Percentiles rank a stretch among this genome's conserved stretches.
Conservation (phyloP, 1,139 yeast species). For the Protomyces lactucae-debilis region DNA sequence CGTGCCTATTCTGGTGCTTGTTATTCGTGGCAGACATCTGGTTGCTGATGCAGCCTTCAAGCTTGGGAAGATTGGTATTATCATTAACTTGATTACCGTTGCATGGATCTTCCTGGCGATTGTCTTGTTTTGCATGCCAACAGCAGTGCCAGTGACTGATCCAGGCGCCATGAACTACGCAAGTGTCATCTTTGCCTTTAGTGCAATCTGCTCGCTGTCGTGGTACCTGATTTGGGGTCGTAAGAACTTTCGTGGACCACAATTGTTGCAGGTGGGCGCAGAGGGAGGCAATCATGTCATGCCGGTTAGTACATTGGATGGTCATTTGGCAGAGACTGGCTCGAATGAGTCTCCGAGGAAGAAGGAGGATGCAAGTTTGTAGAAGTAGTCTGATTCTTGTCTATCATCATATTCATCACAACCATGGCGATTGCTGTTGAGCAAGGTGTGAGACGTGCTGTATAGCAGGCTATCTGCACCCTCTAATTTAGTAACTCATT, state of each 20-base stretch:
- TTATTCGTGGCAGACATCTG: constrained; percentile 52
- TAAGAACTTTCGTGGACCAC: constrained; percentile 19
- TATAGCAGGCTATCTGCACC: too few species aligned
- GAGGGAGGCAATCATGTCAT: background rate
- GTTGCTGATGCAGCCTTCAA: constrained; percentile 18
- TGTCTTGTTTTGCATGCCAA: constrained; percentile 24
- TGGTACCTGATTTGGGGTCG: constrained; percentile 25
- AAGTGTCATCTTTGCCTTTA: constrained; percentile 17
- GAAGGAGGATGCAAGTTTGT: background rate
- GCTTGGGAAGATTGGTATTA: constrained; percentile 19
- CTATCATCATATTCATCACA: background rate
- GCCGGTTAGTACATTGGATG: background rate
- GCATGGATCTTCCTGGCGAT: constrained; percentile 23
- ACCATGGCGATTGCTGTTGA: too few species aligned
- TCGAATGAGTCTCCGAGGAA: background rate
- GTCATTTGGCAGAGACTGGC: background rate
- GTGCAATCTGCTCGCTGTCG: constrained; percentile 1
- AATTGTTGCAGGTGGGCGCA: constrained; percentile 7
- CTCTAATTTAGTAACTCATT: too few species aligned
- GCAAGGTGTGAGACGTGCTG: too few species aligned
- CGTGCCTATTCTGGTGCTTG: constrained; percentile 61
- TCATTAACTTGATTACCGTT: constrained; percentile 11
- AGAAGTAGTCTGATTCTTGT: background rate
- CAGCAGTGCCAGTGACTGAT: constrained; percentile 16
- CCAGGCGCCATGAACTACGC: constrained; percentile 24